Conservation (phyloP, 73 alveolate species). For the Paraurostyla sp. region DNA sequence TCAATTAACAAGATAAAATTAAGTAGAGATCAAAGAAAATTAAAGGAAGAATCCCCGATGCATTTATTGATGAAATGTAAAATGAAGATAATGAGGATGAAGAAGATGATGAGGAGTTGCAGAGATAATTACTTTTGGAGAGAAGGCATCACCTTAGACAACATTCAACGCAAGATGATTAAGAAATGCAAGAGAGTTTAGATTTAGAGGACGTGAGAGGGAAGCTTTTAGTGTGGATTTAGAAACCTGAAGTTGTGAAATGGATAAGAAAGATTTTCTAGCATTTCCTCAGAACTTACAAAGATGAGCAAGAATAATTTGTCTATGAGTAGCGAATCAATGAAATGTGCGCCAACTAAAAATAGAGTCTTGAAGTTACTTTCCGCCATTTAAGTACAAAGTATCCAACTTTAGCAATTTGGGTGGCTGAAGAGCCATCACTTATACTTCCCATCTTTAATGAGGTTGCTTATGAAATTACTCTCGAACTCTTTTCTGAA, state of each 20-base stretch:
- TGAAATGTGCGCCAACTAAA: conserved; percentile 96
- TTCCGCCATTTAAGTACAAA: conserved; percentile 81
- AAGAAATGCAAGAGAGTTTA: conserved; percentile 62
- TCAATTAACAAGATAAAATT: conserved; percentile 83
- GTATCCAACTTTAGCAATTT: conserved; percentile 91
- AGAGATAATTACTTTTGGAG: conserved; percentile 18
- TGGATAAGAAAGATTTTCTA: conserved; percentile 90
- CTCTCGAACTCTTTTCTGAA: conserved; percentile 89
- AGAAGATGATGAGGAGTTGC: conserved; percentile 64
- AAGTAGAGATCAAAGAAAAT: conserved; percentile 1
- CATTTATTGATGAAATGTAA: conserved; percentile 75
- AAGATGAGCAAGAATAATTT: conserved; percentile 84
- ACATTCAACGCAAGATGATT: no score
- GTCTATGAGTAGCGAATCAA: conserved; percentile 92
- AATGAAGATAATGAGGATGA: conserved; percentile 65
- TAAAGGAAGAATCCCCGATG: conserved; percentile 88
- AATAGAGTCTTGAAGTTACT: conserved; percentile 92
- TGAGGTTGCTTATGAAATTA: conserved; percentile 95
- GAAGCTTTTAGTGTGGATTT: conserved; percentile 92
- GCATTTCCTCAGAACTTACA: conserved; percentile 85
- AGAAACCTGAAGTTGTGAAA: conserved; percentile 93
- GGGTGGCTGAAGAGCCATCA: conserved; percentile 98
- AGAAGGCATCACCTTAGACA: no score
- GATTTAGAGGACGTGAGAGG: conserved; percentile 97
- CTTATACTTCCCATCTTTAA: conserved; percentile 93